These are phyloP conservation scores for Melastoma candidum DNA, from an alignment of 441 rosid genomes.

Conservation along the genomic window DNA sequence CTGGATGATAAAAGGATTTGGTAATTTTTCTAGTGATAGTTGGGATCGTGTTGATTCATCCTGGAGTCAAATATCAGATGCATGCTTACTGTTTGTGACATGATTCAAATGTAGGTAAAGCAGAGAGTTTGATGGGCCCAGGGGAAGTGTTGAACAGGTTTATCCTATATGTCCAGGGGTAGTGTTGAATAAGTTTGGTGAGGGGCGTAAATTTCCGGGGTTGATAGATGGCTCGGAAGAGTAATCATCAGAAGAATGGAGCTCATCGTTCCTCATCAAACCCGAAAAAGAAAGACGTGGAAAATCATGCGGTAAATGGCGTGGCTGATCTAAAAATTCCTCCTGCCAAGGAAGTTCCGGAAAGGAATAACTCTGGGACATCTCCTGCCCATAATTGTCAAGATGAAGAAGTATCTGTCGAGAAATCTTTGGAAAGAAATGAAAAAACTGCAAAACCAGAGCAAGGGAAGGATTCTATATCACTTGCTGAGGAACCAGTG, in stretches of 20 bases:
- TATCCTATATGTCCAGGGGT: too few species aligned
- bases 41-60: too few species aligned
- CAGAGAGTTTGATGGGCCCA: too few species aligned
- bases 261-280: constrained; percentile 37
- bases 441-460: constrained; percentile 23
- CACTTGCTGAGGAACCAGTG: constrained; percentile 20
- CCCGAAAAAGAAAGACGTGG: constrained; percentile 41
- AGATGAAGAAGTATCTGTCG: constrained; percentile 16
- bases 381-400: constrained; percentile 13
- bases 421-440: constrained; percentile 23
- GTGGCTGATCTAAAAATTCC: constrained; percentile 34
- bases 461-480: constrained; percentile 25
- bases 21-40: too few species aligned
- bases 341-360: constrained; percentile 35
- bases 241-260: constrained; percentile 77
- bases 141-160: too few species aligned
- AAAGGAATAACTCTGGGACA: constrained; percentile 30
- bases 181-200: too few species aligned
- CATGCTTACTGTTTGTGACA: too few species aligned
- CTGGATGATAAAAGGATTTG: too few species aligned
- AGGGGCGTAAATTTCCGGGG: too few species aligned
- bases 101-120: too few species aligned
- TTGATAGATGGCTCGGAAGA: constrained; percentile 68
- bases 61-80: too few species aligned
- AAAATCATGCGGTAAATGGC: constrained; percentile 33